Percentiles rank a stretch among this genome's conserved stretches.
Evolutionary conservation across 2,329 filamentous ascomycete species (phyloP).

Genomic region (Pyricularia grisea): DNA sequence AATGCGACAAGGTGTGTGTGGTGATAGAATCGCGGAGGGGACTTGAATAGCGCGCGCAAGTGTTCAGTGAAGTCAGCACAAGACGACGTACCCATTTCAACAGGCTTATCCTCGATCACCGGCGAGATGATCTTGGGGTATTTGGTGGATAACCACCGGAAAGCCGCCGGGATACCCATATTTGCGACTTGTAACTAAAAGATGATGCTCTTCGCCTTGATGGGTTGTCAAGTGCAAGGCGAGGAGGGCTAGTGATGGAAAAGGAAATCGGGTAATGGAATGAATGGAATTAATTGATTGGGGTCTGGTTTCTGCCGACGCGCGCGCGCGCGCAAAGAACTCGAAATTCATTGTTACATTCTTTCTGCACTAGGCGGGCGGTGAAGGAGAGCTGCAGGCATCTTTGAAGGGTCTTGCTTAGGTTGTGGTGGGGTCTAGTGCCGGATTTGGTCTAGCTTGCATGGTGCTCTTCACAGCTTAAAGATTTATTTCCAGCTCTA

Average conservation of each 20-base stretch:
- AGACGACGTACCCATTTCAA: conserved; percentile 42
- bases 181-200: conserved; percentile 14
- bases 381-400: not conserved
- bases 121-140: conserved; percentile 95
- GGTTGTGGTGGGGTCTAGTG: not conserved
- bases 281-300: not conserved
- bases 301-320: not conserved
- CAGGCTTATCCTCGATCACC: conserved; percentile 77
- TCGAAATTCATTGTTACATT: not conserved
- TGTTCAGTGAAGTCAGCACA: too few relatives aligned
- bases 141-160: conserved; percentile 93
- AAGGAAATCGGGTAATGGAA: not conserved
- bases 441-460: not conserved
- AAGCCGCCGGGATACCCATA: conserved; percentile 93
- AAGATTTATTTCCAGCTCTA: not conserved
- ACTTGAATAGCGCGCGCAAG: not conserved
- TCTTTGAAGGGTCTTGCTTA: not conserved
- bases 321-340: not conserved
- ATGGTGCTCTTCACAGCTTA: not conserved
- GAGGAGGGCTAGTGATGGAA: not conserved
- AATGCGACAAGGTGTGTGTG: not conserved
- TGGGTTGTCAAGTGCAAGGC: not conserved
- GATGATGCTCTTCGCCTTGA: not conserved
- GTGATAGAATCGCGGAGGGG: not conserved
- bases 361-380: not conserved